These are phyloP conservation scores for Botryotinia globosa DNA, from an alignment of 2,329 filamentous ascomycete genomes.

Conservation along the genomic window DNA sequence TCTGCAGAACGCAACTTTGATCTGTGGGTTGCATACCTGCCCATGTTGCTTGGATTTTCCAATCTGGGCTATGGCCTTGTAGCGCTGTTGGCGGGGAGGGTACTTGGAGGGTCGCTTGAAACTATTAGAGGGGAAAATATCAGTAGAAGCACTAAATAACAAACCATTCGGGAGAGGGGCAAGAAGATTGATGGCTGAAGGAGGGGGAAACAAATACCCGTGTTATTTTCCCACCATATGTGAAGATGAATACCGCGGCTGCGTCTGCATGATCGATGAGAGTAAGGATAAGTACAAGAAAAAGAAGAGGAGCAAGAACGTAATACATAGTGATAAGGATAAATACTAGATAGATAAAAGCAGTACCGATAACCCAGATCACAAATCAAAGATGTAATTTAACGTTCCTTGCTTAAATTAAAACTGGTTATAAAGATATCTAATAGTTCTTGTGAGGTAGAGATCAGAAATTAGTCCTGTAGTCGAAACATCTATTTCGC, in stretches of 20 bases:
- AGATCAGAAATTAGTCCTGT: not conserved
- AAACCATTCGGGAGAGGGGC: not conserved
- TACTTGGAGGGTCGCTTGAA: not conserved
- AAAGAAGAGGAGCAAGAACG: not conserved
- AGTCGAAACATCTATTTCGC: not conserved
- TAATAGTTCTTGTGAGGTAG: not conserved
- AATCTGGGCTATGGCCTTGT: not conserved
- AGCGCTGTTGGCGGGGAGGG: conserved; percentile 4
- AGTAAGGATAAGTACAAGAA: not conserved
- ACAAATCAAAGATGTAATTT: not conserved
- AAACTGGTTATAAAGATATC: not conserved
- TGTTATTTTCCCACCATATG: conserved; percentile 6
- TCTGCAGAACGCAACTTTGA: conserved; percentile 27
- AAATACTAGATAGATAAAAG: not conserved
- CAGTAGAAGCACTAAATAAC: not conserved
- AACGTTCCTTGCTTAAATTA: not conserved
- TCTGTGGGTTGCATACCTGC: not conserved
- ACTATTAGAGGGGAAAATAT: not conserved
- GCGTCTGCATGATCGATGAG: not conserved
- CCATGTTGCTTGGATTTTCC: conserved; percentile 7
- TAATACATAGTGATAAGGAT: not conserved
- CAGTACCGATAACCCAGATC: not conserved
- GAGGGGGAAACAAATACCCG: not conserved
- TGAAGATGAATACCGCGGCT: conserved; percentile 5
- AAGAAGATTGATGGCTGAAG: too few relatives aligned